These are phyloP conservation scores for Cutaneotrichosporon spelunceum DNA, from an alignment of 1,284 basidiomycete genomes.

Conservation along the genomic window DNA sequence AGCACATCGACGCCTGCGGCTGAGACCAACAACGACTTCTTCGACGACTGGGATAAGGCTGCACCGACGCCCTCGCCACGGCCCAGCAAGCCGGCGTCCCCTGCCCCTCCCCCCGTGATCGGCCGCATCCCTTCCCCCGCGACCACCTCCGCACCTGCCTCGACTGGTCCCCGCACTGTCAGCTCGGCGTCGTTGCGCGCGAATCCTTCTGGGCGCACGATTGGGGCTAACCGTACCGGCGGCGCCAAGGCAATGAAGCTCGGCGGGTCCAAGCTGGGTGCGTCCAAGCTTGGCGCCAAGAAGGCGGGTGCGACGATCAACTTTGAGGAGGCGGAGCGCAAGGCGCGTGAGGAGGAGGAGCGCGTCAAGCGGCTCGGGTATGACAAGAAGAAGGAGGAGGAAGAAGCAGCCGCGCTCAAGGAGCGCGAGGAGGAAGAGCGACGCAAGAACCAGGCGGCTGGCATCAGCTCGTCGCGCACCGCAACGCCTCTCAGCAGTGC, in stretches of 20 bases:
- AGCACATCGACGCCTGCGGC: conserved; percentile 46
- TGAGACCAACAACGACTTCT: conserved; percentile 80
- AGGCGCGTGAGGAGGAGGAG: conserved; percentile 83
- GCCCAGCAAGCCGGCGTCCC: conserved; percentile 27
- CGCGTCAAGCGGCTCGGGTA: conserved; percentile 77
- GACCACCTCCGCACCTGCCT: conserved; percentile 21
- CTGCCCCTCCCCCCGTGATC: conserved; percentile 44
- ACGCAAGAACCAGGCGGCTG: conserved; percentile 56
- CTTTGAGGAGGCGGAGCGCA: conserved; percentile 85
- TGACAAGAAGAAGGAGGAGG: conserved; percentile 73
- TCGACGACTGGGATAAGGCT: conserved; percentile 89
- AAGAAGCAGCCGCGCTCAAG: conserved; percentile 54
- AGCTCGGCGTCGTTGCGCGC: conserved; percentile 53
- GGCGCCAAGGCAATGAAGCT: conserved; percentile 56
- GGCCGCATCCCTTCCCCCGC: conserved; percentile 30
- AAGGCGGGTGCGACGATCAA: conserved; percentile 72
- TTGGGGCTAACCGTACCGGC: conserved; percentile 54
- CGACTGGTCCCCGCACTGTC: conserved; percentile 50
- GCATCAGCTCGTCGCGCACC: conserved; percentile 17
- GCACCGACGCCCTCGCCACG: conserved; percentile 37
- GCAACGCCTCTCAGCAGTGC: conserved; percentile 21
- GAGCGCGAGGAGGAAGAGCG: conserved; percentile 57
- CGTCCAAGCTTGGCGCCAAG: conserved; percentile 68
- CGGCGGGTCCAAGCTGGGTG: conserved; percentile 58
- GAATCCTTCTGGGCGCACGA: conserved; percentile 54